A percentile compares a stretch with the other conserved stretches of the same genome.
Conservation (phyloP, 805 yeast species). For the Priceomyces haplophilus region DNA sequence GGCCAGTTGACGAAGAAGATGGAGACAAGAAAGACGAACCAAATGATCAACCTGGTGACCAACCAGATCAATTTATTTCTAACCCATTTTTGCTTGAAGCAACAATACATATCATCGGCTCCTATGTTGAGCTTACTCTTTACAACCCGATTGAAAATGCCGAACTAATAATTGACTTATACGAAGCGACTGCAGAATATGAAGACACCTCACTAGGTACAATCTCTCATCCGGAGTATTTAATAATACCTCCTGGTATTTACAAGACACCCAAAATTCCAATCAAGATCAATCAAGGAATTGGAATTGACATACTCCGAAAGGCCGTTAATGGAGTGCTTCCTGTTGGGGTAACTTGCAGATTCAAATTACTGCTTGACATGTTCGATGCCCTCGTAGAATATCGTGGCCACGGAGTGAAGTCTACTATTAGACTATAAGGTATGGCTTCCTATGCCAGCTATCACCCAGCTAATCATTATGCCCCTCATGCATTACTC, state of each 20-base stretch:
- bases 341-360: conserved; percentile 44
- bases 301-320: conserved; percentile 48
- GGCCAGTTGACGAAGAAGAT: conserved; percentile 1
- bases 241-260: conserved; percentile 51
- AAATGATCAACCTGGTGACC: background rate
- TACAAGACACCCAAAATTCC: conserved; percentile 51
- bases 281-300: conserved; percentile 42
- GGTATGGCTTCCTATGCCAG: background rate
- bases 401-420: conserved; percentile 45
- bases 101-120: conserved; percentile 52
- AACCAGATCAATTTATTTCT: conserved; percentile 7
- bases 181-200: conserved; percentile 47
- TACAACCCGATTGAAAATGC: conserved; percentile 53
- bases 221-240: conserved; percentile 36
- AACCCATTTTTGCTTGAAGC: conserved; percentile 46
- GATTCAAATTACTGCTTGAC: conserved; percentile 38
- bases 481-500: too few relatives aligned
- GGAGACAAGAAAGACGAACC: conserved; percentile 1
- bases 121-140: conserved; percentile 52
- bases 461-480: too few relatives aligned
- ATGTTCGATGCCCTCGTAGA: conserved; percentile 39
- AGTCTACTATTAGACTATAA: conserved; percentile 33
- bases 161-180: conserved; percentile 40
- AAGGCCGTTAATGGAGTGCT: conserved; percentile 52
- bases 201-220: conserved; percentile 47